phyloP scores from a whole-genome alignment of 2,329 filamentous ascomycete genomes.

The Magnaporthales sp. region DNA sequence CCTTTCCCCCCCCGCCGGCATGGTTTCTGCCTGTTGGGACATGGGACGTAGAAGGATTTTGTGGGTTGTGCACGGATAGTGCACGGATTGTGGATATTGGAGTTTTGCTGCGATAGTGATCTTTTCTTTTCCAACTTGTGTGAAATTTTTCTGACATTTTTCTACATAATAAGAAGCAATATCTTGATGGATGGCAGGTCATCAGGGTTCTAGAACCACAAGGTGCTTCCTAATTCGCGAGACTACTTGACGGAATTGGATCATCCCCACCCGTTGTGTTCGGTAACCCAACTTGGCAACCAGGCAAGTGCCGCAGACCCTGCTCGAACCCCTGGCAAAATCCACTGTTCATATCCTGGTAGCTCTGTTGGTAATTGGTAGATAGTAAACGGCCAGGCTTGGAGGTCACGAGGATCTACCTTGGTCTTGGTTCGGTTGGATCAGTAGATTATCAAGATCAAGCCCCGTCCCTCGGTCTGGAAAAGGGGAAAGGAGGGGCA shows the following conservation, averaged over 20 bases:
- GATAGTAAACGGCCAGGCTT: not conserved
- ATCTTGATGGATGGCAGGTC: too few species aligned
- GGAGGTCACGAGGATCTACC: not conserved
- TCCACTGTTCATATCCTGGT: not conserved
- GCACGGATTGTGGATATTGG: too few species aligned
- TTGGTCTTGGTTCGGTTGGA: not conserved
- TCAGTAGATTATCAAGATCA: not conserved
- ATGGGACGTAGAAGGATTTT: not conserved
- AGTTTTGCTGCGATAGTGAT: too few species aligned
- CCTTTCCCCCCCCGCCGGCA: too few species aligned
- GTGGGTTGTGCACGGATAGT: too few species aligned
- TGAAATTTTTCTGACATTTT: too few species aligned
- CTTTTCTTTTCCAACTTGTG: too few species aligned
- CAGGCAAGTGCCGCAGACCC: not conserved
- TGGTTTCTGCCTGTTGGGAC: not conserved
- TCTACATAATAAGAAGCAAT: too few species aligned
- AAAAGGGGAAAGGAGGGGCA: not conserved
- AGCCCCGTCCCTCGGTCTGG: not conserved
- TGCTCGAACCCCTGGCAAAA: not conserved
- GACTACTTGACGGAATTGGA: not conserved
- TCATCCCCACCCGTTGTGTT: not conserved
- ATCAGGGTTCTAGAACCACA: not conserved
- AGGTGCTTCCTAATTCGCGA: not conserved
- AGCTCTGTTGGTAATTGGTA: not conserved
- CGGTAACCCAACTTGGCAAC: not conserved